Evolutionary conservation across 495 filamentous ascomycete genomes (phyloP).

Genomic region (Penicillium odoratum): DNA sequence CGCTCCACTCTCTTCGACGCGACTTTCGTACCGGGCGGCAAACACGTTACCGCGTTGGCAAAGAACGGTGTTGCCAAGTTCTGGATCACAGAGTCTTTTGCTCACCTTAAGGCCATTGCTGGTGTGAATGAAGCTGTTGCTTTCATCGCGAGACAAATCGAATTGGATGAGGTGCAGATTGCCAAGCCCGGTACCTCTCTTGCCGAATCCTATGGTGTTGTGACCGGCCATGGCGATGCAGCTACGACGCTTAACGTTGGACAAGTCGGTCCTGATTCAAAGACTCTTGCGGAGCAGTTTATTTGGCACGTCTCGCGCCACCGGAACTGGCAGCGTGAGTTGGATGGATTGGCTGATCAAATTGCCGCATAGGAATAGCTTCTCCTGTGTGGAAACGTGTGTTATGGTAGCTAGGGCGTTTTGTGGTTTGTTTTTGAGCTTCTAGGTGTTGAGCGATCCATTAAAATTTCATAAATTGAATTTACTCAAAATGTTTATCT

Average conservation of each 20-base stretch:
- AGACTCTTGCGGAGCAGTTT: slow-evolving; percentile 66
- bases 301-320: slow-evolving; percentile 66
- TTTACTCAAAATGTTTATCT: not conserved
- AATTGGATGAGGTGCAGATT: slow-evolving; percentile 56
- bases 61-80: slow-evolving; percentile 77
- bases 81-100: slow-evolving; percentile 83
- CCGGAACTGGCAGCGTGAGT: slow-evolving; percentile 68
- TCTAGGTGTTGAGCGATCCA: not conserved
- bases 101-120: slow-evolving; percentile 76
- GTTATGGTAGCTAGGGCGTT: no score
- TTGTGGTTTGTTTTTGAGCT: no score
- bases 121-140: slow-evolving; percentile 69
- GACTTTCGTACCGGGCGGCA: slow-evolving; percentile 75
- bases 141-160: slow-evolving; percentile 56
- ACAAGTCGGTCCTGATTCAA: slow-evolving; percentile 45
- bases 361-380: slow-evolving; percentile 34
- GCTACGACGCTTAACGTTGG: slow-evolving; percentile 44
- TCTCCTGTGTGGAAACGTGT: not conserved
- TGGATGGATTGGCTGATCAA: slow-evolving; percentile 59
- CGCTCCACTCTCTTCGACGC: slow-evolving; percentile 87
- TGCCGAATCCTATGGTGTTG: slow-evolving; percentile 52
- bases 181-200: slow-evolving; percentile 54
- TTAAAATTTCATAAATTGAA: not conserved
- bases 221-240: slow-evolving; percentile 32
- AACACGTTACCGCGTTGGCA: slow-evolving; percentile 57